Evolutionary conservation across 1,284 basidiomycete genomes (phyloP).

Genomic region (Puccinia polysora): DNA sequence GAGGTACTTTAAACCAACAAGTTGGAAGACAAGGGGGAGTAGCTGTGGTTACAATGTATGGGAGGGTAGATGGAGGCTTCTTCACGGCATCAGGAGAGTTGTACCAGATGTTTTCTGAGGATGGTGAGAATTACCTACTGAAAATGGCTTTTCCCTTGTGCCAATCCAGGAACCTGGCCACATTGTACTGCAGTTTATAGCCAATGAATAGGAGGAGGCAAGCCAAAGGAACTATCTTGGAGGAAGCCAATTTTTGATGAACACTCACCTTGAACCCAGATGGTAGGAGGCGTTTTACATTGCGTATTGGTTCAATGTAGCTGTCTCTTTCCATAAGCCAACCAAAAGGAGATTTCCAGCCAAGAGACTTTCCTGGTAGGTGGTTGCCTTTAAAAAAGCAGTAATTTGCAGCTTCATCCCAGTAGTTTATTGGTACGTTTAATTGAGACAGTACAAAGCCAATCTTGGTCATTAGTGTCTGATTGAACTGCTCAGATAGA

Average conservation of each 20-base stretch:
- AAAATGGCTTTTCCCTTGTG: not conserved
- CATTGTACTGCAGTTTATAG: conserved; percentile 3
- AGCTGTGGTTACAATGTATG: not conserved
- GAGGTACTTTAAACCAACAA: no score
- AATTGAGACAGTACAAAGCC: no score
- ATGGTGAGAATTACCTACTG: conserved; percentile 1
- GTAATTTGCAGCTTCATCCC: no score
- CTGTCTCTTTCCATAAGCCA: not conserved
- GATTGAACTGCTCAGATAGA: no score
- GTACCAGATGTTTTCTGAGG: not conserved
- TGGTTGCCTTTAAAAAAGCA: no score
- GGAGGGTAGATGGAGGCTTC: conserved; percentile 5
- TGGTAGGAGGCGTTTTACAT: conserved; percentile 1
- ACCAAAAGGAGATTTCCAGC: conserved; percentile 4
- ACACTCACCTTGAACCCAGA: conserved; percentile 23
- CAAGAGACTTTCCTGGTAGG: not conserved
- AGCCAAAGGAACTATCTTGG: not conserved
- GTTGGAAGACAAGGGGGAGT: no score
- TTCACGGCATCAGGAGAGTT: not conserved
- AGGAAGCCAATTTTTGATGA: not conserved
- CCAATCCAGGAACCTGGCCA: not conserved
- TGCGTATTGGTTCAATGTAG: conserved; percentile 9
- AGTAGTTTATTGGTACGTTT: no score
- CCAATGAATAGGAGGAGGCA: not conserved
- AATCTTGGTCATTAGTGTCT: no score